A percentile compares a stretch with the other conserved stretches of the same genome.
These are phyloP conservation scores for Lichtheimia ornata DNA, from an alignment of 371 early-diverging fungal species.

Conservation along the genomic window DNA sequence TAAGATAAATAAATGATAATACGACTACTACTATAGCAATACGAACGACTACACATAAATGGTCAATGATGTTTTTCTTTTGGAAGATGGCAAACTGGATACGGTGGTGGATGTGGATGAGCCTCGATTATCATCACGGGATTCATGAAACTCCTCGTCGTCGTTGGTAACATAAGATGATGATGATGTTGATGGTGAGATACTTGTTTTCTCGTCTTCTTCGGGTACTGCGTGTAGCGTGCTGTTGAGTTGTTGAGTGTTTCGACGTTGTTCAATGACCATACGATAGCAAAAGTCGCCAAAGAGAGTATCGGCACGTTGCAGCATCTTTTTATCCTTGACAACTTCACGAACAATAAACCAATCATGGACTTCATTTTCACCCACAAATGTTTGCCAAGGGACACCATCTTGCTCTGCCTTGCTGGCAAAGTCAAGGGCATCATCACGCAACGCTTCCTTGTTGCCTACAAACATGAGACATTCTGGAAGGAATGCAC, in stretches of 20 bases:
- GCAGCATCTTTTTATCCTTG: conserved; percentile 37
- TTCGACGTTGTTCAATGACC: conserved; percentile 15
- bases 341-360: conserved; percentile 53
- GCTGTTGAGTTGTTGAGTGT: conserved; percentile 1
- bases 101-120: conserved; percentile 4
- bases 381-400: conserved; percentile 37
- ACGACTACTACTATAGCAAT: too few relatives aligned
- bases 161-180: conserved; percentile 10
- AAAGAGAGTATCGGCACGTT: conserved; percentile 38
- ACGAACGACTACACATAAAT: neutral
- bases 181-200: too few relatives aligned
- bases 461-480: conserved; percentile 46
- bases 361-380: conserved; percentile 49
- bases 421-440: conserved; percentile 37
- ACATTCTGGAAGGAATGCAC: conserved; percentile 34
- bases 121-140: conserved; percentile 6
- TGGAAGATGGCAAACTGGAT: neutral
- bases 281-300: conserved; percentile 41
- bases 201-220: conserved; percentile 15
- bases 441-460: conserved; percentile 51
- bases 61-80: conserved; percentile 5
- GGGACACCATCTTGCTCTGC: conserved; percentile 44
- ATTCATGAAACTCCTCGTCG: conserved; percentile 25
- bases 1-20: too few relatives aligned
- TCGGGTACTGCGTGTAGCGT: conserved; percentile 27